Evolutionary conservation across 2,329 filamentous ascomycete species (phyloP).

Genomic region (Stachybotrys elegans): DNA sequence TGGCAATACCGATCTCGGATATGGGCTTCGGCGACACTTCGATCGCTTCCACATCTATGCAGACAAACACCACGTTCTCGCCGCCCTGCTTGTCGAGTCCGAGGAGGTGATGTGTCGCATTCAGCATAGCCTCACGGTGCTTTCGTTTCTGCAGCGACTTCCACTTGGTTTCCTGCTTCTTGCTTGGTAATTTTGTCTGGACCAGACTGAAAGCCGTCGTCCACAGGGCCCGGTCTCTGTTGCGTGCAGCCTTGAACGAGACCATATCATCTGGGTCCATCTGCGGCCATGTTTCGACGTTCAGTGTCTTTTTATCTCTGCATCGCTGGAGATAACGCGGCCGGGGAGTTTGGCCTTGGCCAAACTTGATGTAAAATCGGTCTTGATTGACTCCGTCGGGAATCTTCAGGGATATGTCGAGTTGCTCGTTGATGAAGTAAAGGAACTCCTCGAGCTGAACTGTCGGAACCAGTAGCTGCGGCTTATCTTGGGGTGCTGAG

Average conservation of each 20-base stretch:
- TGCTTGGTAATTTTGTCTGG: conserved; percentile 14
- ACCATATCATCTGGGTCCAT: conserved; percentile 27
- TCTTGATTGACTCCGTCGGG: conserved; percentile 44
- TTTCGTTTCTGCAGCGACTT: conserved; percentile 46
- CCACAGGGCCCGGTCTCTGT: conserved; percentile 12
- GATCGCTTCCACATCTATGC: conserved; percentile 77
- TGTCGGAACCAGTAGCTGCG: conserved; percentile 63
- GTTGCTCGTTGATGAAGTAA: conserved; percentile 55
- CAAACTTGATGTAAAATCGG: conserved; percentile 60
- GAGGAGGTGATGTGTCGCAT: conserved; percentile 64
- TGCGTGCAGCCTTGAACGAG: conserved; percentile 19
- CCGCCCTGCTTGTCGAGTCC: conserved; percentile 41
- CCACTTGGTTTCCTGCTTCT: conserved; percentile 39
- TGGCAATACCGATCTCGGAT: conserved; percentile 82
- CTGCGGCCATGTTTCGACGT: conserved; percentile 29
- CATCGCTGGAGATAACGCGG: conserved; percentile 65
- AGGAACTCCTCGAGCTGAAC: conserved; percentile 62
- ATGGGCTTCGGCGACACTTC: conserved; percentile 63
- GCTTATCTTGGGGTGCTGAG: conserved; percentile 41
- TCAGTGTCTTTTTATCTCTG: conserved; percentile 30
- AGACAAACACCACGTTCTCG: conserved; percentile 56
- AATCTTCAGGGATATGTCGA: conserved; percentile 51
- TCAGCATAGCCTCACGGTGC: conserved; percentile 48
- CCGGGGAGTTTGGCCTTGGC: conserved; percentile 50
- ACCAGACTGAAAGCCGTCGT: conserved; percentile 14